Conservation (phyloP, 805 yeast genomes). For the Saccharomycopsis olivae region DNA sequence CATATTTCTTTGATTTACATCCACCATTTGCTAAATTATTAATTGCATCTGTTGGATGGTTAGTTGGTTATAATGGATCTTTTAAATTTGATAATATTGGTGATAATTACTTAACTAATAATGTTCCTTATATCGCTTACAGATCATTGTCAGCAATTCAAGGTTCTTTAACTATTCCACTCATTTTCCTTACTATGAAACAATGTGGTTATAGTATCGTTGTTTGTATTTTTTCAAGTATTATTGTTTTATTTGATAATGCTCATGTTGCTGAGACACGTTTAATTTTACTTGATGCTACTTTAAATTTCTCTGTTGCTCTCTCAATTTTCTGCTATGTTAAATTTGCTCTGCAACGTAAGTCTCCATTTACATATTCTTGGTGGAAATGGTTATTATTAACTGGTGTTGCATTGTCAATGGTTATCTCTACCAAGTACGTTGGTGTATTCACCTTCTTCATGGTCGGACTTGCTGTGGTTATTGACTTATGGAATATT, state of each 20-base stretch:
- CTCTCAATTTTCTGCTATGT: constrained; percentile 68
- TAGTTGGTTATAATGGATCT: constrained; percentile 83
- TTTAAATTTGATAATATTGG: constrained; percentile 91
- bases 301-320: constrained; percentile 76
- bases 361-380: constrained; percentile 46
- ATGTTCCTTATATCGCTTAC: constrained; percentile 80
- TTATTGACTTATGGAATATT: constrained; percentile 79
- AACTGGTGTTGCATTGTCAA: constrained; percentile 81
- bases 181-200: constrained; percentile 76
- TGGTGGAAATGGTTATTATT: constrained; percentile 87
- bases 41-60: constrained; percentile 82
- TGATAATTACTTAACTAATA: constrained; percentile 61
- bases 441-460: constrained; percentile 90
- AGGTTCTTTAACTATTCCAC: constrained; percentile 74
- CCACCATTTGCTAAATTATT: constrained; percentile 96
- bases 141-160: constrained; percentile 71
- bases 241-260: constrained; percentile 73
- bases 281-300: constrained; percentile 84
- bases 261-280: constrained; percentile 89
- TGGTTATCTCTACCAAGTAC: constrained; percentile 91
- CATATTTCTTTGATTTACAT: constrained; percentile 92
- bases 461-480: constrained; percentile 80
- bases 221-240: constrained; percentile 67
- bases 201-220: constrained; percentile 72
- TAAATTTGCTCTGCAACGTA: constrained; percentile 63